A percentile compares a stretch with the other conserved stretches of the same genome.
Evolutionary conservation across 805 yeast genomes (phyloP).

Genomic region (Huiozyma naganishii): DNA sequence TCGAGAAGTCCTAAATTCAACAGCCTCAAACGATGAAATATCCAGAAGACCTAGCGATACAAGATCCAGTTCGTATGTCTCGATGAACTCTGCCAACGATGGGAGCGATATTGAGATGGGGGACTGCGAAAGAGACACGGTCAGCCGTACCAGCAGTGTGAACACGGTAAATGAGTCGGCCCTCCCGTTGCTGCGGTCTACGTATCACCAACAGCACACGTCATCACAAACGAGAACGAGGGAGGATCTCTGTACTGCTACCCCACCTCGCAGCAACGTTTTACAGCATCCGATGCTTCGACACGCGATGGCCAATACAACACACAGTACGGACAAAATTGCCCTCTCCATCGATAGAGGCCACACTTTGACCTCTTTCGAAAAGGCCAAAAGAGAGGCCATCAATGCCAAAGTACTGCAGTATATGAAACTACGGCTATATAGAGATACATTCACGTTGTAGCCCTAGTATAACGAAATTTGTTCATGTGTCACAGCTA

Average conservation of each 20-base stretch:
- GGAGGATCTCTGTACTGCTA: background rate
- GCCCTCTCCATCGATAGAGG: constrained; percentile 8
- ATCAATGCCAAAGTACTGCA: constrained; percentile 14
- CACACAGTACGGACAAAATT: background rate
- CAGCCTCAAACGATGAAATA: background rate
- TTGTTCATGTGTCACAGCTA: background rate
- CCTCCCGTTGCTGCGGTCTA: too few species aligned
- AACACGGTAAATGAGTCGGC: constrained; percentile 10
- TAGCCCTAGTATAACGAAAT: constrained; percentile 1
- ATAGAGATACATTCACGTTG: constrained; percentile 20
- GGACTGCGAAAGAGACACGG: constrained; percentile 15
- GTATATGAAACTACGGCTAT: constrained; percentile 17
- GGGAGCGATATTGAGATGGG: constrained; percentile 17
- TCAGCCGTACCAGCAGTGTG: constrained; percentile 23
- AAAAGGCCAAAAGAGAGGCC: constrained; percentile 10
- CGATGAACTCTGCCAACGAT: constrained; percentile 8
- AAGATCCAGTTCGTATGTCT: constrained; percentile 11
- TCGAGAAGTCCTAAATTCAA: background rate
- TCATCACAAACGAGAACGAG: background rate
- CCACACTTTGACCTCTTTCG: constrained; percentile 10
- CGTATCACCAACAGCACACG: background rate
- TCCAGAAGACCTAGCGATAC: background rate
- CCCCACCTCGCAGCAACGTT: background rate
- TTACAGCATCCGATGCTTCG: background rate
- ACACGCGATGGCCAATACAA: background rate